These are phyloP conservation scores for Dacryopinax spathularia DNA, from an alignment of 768 basidiomycete genomes.

Conservation along the genomic window DNA sequence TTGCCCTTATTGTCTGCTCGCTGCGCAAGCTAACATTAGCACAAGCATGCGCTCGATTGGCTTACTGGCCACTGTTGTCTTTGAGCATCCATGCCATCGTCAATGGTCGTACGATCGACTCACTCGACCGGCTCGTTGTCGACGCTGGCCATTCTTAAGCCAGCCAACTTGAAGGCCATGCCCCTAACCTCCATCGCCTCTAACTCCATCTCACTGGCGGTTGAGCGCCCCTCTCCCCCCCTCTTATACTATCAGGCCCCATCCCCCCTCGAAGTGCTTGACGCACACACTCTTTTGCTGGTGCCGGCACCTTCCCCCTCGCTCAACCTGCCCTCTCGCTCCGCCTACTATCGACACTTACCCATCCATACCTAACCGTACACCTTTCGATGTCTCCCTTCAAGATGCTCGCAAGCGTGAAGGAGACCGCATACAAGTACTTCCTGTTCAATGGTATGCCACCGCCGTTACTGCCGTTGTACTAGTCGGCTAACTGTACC, in stretches of 20 bases:
- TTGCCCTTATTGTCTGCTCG: not conserved
- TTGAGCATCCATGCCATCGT: not conserved
- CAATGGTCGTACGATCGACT: not conserved
- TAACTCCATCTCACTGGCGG: not conserved
- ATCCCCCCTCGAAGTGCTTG: not conserved
- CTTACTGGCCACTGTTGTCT: slow-evolving; percentile 1
- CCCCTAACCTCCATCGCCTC: not conserved
- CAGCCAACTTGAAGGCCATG: not conserved
- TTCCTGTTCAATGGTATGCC: not conserved
- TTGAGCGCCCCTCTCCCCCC: not conserved
- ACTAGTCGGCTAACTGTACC: slow-evolving; percentile 32
- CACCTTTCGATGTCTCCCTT: not conserved
- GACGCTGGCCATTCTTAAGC: not conserved
- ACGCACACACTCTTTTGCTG: not conserved
- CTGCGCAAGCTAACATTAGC: not conserved
- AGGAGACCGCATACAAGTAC: not conserved
- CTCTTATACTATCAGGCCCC: not conserved
- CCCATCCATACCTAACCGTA: not conserved
- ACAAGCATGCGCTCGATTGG: not conserved
- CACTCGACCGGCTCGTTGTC: not conserved
- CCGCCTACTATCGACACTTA: not conserved
- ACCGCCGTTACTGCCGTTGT: slow-evolving; percentile 20
- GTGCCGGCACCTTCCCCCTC: not conserved
- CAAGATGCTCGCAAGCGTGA: not conserved
- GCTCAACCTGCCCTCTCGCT: not conserved